phyloP scores from a whole-genome alignment of 2,329 filamentous ascomycete species.

The Sarocladium brachiariae region DNA sequence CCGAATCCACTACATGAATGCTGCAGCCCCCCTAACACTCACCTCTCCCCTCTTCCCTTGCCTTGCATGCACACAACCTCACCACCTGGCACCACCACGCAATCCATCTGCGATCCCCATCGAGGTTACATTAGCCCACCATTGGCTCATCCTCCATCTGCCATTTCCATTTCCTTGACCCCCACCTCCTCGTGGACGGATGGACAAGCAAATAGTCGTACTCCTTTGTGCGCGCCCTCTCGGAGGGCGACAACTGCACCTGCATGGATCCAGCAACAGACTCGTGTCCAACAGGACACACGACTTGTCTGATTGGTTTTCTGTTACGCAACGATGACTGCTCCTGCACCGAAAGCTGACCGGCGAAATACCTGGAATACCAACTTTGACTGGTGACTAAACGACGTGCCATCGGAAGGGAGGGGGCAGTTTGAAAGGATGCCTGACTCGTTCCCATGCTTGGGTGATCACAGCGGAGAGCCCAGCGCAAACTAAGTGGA shows the following conservation, averaged over 20 bases:
- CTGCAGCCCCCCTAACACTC: no score
- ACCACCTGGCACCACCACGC: neutral
- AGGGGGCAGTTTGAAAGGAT: no score
- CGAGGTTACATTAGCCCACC: no score
- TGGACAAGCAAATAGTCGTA: no score
- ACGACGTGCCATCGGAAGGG: no score
- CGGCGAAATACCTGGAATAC: neutral
- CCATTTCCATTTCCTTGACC: no score
- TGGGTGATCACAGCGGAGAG: neutral
- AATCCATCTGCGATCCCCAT: no score
- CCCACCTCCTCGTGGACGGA: slow-evolving; percentile 1
- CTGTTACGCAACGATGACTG: slow-evolving; percentile 7
- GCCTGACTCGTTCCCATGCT: neutral
- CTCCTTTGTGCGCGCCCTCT: neutral
- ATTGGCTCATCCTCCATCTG: no score
- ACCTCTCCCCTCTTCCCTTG: no score
- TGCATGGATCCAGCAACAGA: slow-evolving; percentile 1
- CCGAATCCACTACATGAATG: no score
- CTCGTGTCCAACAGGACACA: neutral
- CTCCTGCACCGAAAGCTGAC: neutral
- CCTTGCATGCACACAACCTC: no score
- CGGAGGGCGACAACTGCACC: neutral
- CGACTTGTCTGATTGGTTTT: neutral
- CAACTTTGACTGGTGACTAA: no score
- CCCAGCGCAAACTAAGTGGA: neutral